Conservation (phyloP, 2,329 filamentous ascomycete genomes). For the Hypomyces perniciosus region DNA sequence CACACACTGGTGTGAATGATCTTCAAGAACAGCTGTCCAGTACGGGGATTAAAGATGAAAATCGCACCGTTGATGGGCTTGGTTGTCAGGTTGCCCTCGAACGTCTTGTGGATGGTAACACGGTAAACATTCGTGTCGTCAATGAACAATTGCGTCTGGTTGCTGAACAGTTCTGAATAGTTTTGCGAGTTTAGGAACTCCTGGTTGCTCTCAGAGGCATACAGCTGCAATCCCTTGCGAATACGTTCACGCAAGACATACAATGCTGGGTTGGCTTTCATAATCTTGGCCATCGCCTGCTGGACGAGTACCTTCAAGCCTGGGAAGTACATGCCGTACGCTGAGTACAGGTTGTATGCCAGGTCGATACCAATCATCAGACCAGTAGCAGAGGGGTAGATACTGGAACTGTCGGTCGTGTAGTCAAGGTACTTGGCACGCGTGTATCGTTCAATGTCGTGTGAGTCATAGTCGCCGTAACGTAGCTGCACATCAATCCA, state of each 20-base stretch:
- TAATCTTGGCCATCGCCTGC: constrained; percentile 98
- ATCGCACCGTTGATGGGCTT: constrained; percentile 99
- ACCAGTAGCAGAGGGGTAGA: constrained; percentile 94
- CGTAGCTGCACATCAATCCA: constrained; percentile 96
- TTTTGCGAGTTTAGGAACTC: constrained; percentile 99
- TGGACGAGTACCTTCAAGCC: constrained; percentile 92
- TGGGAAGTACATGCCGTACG: constrained; percentile 98
- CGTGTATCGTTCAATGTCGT: constrained; percentile 97
- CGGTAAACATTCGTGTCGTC: constrained; percentile 99
- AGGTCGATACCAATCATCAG: constrained; percentile 97
- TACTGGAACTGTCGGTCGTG: constrained; percentile 97
- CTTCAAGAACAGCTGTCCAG: constrained; percentile 95
- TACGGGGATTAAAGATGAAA: constrained; percentile 99
- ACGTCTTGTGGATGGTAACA: constrained; percentile 99
- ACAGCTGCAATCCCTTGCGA: constrained; percentile 93
- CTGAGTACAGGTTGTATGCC: constrained; percentile 96
- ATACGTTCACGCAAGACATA: constrained; percentile 98
- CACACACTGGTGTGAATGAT: constrained; percentile 99
- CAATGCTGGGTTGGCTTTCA: constrained; percentile 97
- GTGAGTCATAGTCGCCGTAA: constrained; percentile 97
- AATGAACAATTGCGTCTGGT: constrained; percentile 97
- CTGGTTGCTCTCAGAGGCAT: constrained; percentile 97
- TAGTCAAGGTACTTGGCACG: constrained; percentile 98
- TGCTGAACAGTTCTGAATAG: constrained; percentile 98
- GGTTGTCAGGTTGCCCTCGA: constrained; percentile 96